Conservation (phyloP, 495 filamentous ascomycete genomes). For the Penicilliopsis zonata region DNA sequence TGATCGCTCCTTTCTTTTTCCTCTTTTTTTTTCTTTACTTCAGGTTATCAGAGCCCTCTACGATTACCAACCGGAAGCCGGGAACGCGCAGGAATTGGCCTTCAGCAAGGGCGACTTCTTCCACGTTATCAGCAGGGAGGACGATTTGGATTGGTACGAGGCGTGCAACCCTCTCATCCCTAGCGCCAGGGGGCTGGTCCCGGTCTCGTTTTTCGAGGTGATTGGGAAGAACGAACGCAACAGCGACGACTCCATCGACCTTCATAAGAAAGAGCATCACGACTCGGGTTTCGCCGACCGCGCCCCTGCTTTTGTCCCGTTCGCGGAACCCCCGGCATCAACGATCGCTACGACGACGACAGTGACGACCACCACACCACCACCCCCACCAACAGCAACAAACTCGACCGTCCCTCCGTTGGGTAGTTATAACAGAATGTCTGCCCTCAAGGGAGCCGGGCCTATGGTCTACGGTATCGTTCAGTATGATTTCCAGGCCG, state of each 20-base stretch:
- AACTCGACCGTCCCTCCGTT: slow-evolving; percentile 24
- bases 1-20: too few species aligned
- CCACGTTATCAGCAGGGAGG: slow-evolving; percentile 92
- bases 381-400: slow-evolving; percentile 13
- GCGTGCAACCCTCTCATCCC: slow-evolving; percentile 92
- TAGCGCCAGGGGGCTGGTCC: slow-evolving; percentile 80
- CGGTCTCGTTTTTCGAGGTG: slow-evolving; percentile 83
- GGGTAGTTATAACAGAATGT: too few species aligned
- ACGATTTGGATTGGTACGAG: slow-evolving; percentile 95
- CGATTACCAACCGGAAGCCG: slow-evolving; percentile 68
- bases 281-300: slow-evolving; percentile 77
- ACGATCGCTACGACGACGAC: slow-evolving; percentile 14
- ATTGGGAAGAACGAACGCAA: slow-evolving; percentile 85
- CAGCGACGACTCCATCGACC: slow-evolving; percentile 57
- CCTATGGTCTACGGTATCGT: slow-evolving; percentile 95
- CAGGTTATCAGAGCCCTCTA: slow-evolving; percentile 96
- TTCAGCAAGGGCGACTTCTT: slow-evolving; percentile 96
- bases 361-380: slow-evolving; percentile 11
- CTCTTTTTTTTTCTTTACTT: slow-evolving; percentile 2
- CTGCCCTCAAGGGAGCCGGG: slow-evolving; percentile 50
- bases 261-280: slow-evolving; percentile 46
- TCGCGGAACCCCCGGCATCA: slow-evolving; percentile 21
- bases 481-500: slow-evolving; percentile 92
- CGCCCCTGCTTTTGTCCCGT: too few species aligned
- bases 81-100: slow-evolving; percentile 60